Evolutionary conservation across 2,329 filamentous ascomycete genomes (phyloP), one percentile per base, ranked within the genome.

Genomic region (Aspergillus costaricaensis): DNA sequence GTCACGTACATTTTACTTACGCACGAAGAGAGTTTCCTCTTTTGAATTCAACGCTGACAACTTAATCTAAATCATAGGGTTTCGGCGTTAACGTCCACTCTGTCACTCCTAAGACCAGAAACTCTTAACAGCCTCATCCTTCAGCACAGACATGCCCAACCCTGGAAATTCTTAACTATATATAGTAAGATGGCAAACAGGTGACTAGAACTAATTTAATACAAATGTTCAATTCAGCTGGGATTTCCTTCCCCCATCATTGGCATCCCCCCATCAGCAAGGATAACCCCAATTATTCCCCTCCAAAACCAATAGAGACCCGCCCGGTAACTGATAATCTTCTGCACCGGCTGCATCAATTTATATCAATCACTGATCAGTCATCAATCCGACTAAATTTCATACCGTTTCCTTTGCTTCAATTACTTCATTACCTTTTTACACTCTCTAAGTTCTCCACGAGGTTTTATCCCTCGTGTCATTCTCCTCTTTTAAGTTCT

Each of bases 261-360:
- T 36, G 32, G 32, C 32, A 36, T 36, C 12, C 32, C 30, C 23
- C 25, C 43, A 55, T 55, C 53, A 55, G 53, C 53, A 55, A 55
- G 41, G 30, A 55, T 30, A 10, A 32, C 39, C 53, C 39, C 53
- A 55, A 55, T 55, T 47, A 55, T 55, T 55, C 15, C 53, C 51
- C 19, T 41, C 23, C 41, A 27, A 41, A 43, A 30, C 53, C 53
- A 55, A 55, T 55, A 55, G 30, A 44, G 25, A 23, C 39, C 43
- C 39, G 15, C 27, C 41, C 9, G 25, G 17, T 27, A 55, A 17
- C 32, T 32, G 36, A n/a, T 32, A 19, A 21, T 54, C 15, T 36
- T 30, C 47, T 27, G 25, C 47, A 30, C n/a, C 47, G 38, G 23
- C 19, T 53, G 32, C 50, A 53, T 53, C 25, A 52, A 36, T 25